Evolutionary conservation across 1,284 basidiomycete species (phyloP).

Genomic region (Cutaneotrichosporon cyanovorans): DNA sequence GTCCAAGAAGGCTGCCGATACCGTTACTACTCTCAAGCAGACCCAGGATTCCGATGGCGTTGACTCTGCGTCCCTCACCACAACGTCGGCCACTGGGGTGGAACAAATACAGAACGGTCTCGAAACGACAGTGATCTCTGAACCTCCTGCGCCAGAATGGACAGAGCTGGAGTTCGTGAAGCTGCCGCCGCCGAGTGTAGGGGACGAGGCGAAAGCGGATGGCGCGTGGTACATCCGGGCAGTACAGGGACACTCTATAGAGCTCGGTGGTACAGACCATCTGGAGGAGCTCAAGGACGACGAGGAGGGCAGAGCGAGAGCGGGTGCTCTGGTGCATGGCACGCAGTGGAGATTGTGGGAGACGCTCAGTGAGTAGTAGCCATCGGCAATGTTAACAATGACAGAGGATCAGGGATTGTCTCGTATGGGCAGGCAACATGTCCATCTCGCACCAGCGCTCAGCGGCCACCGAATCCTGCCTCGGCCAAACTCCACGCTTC

Average conservation of each 20-base stretch:
- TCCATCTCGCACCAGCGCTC: slow-evolving; percentile 43
- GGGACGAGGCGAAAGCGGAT: not conserved
- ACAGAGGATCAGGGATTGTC: slow-evolving; percentile 28
- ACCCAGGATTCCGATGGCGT: not conserved
- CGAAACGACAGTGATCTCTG: not conserved
- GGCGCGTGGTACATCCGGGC: slow-evolving; percentile 74
- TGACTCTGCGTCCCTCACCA: not conserved
- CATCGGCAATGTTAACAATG: not conserved
- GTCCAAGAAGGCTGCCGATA: slow-evolving; percentile 1
- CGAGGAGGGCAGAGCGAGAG: slow-evolving; percentile 25
- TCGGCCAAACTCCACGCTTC: slow-evolving; percentile 35
- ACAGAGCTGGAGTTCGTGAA: slow-evolving; percentile 27
- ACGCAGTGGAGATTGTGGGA: slow-evolving; percentile 42
- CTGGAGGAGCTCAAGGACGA: slow-evolving; percentile 30
- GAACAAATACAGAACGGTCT: too few species aligned
- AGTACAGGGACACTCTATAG: slow-evolving; percentile 86
- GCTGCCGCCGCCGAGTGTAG: slow-evolving; percentile 11
- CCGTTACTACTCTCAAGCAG: not conserved
- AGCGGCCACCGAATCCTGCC: slow-evolving; percentile 23
- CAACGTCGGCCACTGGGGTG: too few species aligned
- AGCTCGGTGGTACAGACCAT: slow-evolving; percentile 57
- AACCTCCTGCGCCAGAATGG: not conserved
- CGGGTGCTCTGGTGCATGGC: slow-evolving; percentile 42
- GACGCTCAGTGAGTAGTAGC: slow-evolving; percentile 31
- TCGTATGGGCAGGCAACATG: slow-evolving; percentile 42